Evolutionary conservation across 2,329 filamentous ascomycete genomes (phyloP), one percentile per base, ranked within the genome.

Genomic region (Fusarium metavorans): DNA sequence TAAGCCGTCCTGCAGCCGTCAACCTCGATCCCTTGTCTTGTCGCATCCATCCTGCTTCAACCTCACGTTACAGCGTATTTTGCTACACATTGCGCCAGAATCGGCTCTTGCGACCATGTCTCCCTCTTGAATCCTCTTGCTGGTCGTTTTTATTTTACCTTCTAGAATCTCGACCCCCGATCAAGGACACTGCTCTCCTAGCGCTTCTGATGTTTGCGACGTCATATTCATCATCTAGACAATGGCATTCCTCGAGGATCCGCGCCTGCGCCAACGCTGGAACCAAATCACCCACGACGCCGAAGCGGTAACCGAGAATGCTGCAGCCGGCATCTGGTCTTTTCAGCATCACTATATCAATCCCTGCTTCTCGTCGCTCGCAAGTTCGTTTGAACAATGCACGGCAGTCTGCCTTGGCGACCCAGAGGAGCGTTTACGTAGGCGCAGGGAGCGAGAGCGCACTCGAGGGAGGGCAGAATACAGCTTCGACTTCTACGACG

Each of bases 401-500:
- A 91, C 92, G 52, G 87, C 91, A 14, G 90, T 92, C 64, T 94
- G 94, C 75, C 83, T 92, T 39, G 93, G 94, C 64, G 91, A 91
- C 79, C 90, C 90, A 64, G 93, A 95, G 76, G 94, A 96, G 80
- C 91, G 93, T 68, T 86, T 91, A 58, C 91, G 94, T 34, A 91
- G 94, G 66, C 84, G 87, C 54, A 87, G 92, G 71, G 91, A 95
- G 78, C 89, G 93, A 52, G 88, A 89, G 23, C 85, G 88, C 10
- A 85, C 86, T 27, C 83, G 85, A 70, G 91, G 90, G 3, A 84
- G 91, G 61, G 93, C 95, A 32, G 95, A 98, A 83, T 90, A 93
- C 78, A 95, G 91, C 79, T 98, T 98, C 81, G 96, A 98, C 82
- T 98, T 98, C 82, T 98, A 98, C 85, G 96, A 98, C 83, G 96